Evolutionary conservation across 1,284 basidiomycete genomes (phyloP).

Genomic region (Xerocomus cyaneibrunnescens): DNA sequence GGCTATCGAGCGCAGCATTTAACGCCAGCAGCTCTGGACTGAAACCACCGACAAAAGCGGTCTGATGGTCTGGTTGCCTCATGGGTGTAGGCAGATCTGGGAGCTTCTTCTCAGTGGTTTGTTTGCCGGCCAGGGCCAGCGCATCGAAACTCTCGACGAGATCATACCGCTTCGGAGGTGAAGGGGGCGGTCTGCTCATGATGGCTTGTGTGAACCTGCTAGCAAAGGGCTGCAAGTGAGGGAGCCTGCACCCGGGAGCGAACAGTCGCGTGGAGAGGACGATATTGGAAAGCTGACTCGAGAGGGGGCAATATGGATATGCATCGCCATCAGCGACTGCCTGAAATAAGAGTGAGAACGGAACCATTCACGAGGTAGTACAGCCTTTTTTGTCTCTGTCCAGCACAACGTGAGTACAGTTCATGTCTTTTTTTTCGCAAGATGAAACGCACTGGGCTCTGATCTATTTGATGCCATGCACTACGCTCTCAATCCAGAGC

Average conservation of each 20-base stretch:
- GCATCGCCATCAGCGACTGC: constrained; percentile 13
- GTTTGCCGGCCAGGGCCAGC: constrained; percentile 34
- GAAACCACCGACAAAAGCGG: constrained; percentile 36
- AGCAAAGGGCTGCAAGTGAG: constrained; percentile 17
- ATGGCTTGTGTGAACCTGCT: constrained; percentile 4
- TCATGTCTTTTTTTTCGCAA: neutral
- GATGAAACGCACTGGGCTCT: constrained; percentile 94
- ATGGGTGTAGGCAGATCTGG: constrained; percentile 4
- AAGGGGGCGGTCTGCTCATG: constrained; percentile 26
- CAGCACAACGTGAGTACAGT: neutral
- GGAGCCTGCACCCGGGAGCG: constrained; percentile 6
- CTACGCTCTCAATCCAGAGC: constrained; percentile 54
- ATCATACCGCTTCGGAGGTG: constrained; percentile 25
- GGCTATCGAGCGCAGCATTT: constrained; percentile 13
- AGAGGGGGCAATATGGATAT: neutral
- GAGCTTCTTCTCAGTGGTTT: constrained; percentile 19
- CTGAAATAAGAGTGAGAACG: constrained; percentile 3
- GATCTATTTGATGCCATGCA: constrained; percentile 71
- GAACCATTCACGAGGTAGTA: neutral
- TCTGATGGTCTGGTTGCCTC: neutral
- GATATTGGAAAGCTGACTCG: constrained; percentile 21
- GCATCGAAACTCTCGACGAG: constrained; percentile 42
- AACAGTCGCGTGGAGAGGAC: constrained; percentile 2
- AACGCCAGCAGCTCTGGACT: constrained; percentile 12
- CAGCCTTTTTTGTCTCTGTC: neutral